A percentile compares a stretch with the other conserved stretches of the same genome.
Evolutionary conservation across 2,329 filamentous ascomycete genomes (phyloP).

Genomic region (Endothia cerciana): DNA sequence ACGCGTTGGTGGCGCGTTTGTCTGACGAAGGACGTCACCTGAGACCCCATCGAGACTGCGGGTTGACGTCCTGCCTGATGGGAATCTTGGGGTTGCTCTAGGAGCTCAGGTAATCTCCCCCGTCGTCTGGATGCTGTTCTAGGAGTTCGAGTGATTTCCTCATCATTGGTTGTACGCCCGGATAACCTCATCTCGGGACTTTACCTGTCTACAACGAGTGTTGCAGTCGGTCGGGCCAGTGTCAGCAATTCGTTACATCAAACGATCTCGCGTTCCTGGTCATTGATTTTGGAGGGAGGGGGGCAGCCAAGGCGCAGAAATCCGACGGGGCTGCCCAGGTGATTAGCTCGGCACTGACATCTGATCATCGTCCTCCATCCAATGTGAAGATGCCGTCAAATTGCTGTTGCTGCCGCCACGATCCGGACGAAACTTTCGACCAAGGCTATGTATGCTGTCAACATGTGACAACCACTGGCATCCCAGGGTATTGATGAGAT

Average conservation of each 20-base stretch:
- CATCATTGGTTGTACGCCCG: background rate
- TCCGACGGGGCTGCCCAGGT: too few species aligned
- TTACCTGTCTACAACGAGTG: background rate
- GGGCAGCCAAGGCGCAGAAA: background rate
- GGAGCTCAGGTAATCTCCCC: background rate
- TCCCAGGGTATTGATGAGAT: background rate
- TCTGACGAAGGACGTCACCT: background rate
- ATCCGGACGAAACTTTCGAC: background rate
- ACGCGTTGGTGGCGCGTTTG: constrained; percentile 2
- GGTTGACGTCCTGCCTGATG: background rate
- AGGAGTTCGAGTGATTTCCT: background rate
- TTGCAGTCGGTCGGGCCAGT: background rate
- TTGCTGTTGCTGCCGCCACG: background rate
- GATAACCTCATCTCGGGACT: background rate
- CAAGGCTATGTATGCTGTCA: background rate
- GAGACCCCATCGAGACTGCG: background rate
- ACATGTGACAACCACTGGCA: background rate
- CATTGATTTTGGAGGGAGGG: background rate
- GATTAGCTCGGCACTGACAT: too few species aligned
- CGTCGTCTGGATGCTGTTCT: background rate
- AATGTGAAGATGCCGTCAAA: background rate
- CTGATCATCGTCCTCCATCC: background rate
- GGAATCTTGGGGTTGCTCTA: background rate
- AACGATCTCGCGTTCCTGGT: too few species aligned
- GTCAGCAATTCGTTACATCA: too few species aligned